phyloP scores from a whole-genome alignment of 2,329 filamentous ascomycete species.

The Massarina eburnea region DNA sequence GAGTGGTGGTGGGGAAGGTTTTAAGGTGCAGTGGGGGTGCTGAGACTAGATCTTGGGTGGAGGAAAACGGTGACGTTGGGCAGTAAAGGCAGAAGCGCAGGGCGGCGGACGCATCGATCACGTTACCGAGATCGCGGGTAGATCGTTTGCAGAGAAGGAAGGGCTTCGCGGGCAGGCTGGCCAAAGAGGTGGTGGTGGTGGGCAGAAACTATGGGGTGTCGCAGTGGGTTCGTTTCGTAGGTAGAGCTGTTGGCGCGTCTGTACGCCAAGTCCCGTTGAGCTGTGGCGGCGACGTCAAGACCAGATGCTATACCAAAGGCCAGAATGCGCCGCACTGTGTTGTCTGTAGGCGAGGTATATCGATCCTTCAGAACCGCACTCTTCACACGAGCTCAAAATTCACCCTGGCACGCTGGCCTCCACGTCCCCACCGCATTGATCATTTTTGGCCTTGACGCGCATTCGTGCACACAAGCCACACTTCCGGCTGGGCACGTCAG shows the following conservation, averaged over 20 bases:
- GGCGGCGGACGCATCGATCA: conserved; percentile 11
- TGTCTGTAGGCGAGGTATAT: neutral
- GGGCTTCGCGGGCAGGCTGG: too few species aligned
- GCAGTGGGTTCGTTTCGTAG: neutral
- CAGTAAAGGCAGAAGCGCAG: conserved; percentile 8
- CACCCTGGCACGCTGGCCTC: too few species aligned
- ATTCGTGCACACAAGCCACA: neutral
- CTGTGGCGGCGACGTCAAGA: neutral
- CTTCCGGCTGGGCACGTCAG: neutral
- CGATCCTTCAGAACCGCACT: too few species aligned
- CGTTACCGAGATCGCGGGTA: neutral
- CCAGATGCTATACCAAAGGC: neutral
- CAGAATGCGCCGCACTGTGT: neutral
- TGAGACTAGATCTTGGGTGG: conserved; percentile 4
- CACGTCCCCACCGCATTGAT: too few species aligned
- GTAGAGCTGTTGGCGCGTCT: conserved; percentile 4
- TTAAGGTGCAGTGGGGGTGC: neutral
- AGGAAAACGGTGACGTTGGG: conserved; percentile 23
- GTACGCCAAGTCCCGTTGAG: neutral
- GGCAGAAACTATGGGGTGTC: neutral
- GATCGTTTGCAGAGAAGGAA: neutral
- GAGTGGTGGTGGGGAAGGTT: neutral
- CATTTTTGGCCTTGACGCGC: neutral
- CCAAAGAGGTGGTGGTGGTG: neutral
- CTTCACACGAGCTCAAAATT: too few species aligned